Evolutionary conservation across 2,329 filamentous ascomycete species (phyloP), one percentile per base, ranked within the genome.

Genomic region (Cytospora paraplurivora): DNA sequence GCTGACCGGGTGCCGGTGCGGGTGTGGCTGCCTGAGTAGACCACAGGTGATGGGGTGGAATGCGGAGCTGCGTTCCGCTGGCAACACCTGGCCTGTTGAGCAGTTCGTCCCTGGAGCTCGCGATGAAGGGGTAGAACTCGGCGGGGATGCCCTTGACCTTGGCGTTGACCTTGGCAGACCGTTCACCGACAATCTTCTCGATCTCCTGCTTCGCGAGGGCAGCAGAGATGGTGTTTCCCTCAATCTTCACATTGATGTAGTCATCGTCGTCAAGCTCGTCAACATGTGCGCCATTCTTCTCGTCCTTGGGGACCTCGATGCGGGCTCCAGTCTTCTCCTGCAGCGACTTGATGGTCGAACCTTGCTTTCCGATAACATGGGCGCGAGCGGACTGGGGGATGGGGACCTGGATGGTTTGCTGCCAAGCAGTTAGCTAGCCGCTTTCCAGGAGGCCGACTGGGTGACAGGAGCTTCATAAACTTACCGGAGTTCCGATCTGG

Each of bases 101-200:
- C 57, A 86, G 80, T 54, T 84, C 80, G 73, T 93, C 91, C 74
- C 90, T 85, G 11, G 89, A 86, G 56, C 93, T 93, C 32, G 92
- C 89, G 75, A 99, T 89, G 81, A 99, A 99, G 59, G 94, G 94
- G 77, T 95, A 99, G 76, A 95, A 96, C 74, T 97, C 93, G 33
- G 92, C 86, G 8, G 95, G 93, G 65, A 99, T 89, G 56, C 88
- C 88, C 76, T 89, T 92, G 68, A 99, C 78, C 70, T 91, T 92
- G 63, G 92, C 84, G 77, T 86, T 95, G 72, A 93, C 85, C 69
- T 89, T 94, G 62, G 92, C 89, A 59, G 91, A 88, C 67, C 92
- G 88, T 76, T 97, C 93, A 70, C 89, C 90, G 62, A 92, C 92
- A 73, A 98, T 97, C 71, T 89, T 89, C 71, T 92, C 83, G 71